Base-by-base conservation (phyloP, 2,329 filamentous ascomycete species). In the Periconia sp. region DNA sequence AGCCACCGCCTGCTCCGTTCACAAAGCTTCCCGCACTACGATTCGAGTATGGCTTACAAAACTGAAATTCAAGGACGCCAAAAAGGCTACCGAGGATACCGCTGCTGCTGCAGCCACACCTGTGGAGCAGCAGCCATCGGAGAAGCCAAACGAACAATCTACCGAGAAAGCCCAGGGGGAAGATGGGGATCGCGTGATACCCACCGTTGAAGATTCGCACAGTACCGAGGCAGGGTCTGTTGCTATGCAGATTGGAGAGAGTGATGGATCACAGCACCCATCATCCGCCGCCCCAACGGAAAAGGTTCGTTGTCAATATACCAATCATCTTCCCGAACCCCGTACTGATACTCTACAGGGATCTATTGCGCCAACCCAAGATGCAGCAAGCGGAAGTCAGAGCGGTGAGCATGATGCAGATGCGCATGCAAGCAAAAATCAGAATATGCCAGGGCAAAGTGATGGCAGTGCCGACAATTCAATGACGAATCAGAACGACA, bases 31-130 rank as follows among this genome's bases (percentile, higher is more conserved):
- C n/a, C 88, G 94, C 61, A 94, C 90, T 23, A 99, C 94, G 1
- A 88, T 97, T 61, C 89, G 90, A 63, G 90, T 94, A 13, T 99
- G 96, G 69, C 77, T 99, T 46, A 90, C 92, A 66, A 96, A 96
- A 74, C 96, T 95, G 81, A 96, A 95, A 75, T 75, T 75, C 57
- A 72, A 78, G 68, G 72, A 78, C 68, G 68, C 70, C 33, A 65
- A 63, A 17, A 74, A 71, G 51, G 62, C 59, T 23, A 66, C 71
- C 6, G 60, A 67, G 19, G 64, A 70, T 54, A 63, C 59, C 13
- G 57, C 66, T 45, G 66, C 69, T 17, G 65, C 68, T 14, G 59
- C 58, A 41, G 61, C 56, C 19, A 23, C 27, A 37, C 33, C 33
- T 5, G 11, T 11, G 3, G 33, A 37, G 33, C 3, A 37, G 33